Conservation (phyloP, 1,139 yeast species). For the Magnusiomyces suaveolens region DNA sequence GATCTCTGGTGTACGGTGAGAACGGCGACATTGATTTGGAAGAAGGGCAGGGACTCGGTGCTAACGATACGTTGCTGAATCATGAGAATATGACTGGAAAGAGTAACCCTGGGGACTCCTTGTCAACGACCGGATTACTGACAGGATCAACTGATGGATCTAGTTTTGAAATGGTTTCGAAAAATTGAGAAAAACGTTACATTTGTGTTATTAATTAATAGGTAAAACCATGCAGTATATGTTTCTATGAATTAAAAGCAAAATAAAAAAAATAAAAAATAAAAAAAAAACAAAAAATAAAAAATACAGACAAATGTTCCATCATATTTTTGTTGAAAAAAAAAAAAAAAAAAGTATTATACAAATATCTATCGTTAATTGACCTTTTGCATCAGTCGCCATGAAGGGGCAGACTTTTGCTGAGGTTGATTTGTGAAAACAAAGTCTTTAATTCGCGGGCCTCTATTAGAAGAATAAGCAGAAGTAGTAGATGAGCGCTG, state of each 20-base stretch:
- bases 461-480: background rate
- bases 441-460: conserved; percentile 1
- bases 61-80: background rate
- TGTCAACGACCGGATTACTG: background rate
- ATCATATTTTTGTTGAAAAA: too few relatives aligned
- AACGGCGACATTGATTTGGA: background rate
- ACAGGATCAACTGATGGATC: background rate
- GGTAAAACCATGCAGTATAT: background rate
- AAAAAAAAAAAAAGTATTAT: background rate
- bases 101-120: background rate
- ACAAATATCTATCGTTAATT: too few relatives aligned
- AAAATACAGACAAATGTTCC: too few relatives aligned
- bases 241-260: too few relatives aligned
- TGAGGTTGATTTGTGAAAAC: background rate
- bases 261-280: background rate
- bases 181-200: background rate
- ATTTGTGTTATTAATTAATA: too few relatives aligned
- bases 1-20: background rate
- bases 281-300: background rate
- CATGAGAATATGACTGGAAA: background rate
- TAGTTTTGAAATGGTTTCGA: conserved; percentile 18
- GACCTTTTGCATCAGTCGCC: conserved; percentile 3
- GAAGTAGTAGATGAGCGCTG: background rate
- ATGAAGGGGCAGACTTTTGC: background rate
- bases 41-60: background rate